Base-by-base conservation (phyloP, 805 yeast genomes). In the Hagleromyces aurorensis region DNA sequence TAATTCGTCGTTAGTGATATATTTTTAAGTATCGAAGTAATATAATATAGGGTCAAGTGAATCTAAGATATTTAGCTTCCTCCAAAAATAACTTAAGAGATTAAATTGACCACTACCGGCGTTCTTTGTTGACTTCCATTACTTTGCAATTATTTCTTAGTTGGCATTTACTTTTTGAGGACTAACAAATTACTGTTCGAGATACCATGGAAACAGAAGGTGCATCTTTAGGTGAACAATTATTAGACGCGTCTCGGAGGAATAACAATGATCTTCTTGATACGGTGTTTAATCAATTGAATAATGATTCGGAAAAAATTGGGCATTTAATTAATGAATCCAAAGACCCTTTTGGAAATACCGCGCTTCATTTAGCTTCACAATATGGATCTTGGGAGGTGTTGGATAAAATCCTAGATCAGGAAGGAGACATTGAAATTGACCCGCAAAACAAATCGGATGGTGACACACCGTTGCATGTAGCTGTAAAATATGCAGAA, bases 381-480 rank as follows among this genome's bases (percentile, higher is more conserved):
- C 68, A 68, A 36, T 68, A 75, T 42, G 98, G 97, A 3, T 74
- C 83, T 32, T 83, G 78, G 70, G 96, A 86, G 46, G 81, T 81
- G 19, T 64, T 91, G 49, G 96, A 89, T 52, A 59, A 69, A 29
- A 61, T 89, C 12, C 64, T 89, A 36, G 96, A 89, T 54, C 77
- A 79, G 32, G 94, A 83, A 37, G 58, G 56, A 16, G 95, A 91
- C 2, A 86, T 87, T 12, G 95, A 87, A 43, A 76, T 87, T 17
- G 95, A 91, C 54, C 91, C 95, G 9, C 52, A 58, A 22, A 81
- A 81, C 54, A 67, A 75, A 20, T 34, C 69, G 16, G 79, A 78
- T 30, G 87, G 86, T 21, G 87, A 83, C 41, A 84, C 96, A 1
- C 96, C 98, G 9, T 67, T 91, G 40, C 97, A 89, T 57, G 61